Evolutionary conservation across 2,329 filamentous ascomycete genomes (phyloP).

Genomic region (Kalmusia sp.): DNA sequence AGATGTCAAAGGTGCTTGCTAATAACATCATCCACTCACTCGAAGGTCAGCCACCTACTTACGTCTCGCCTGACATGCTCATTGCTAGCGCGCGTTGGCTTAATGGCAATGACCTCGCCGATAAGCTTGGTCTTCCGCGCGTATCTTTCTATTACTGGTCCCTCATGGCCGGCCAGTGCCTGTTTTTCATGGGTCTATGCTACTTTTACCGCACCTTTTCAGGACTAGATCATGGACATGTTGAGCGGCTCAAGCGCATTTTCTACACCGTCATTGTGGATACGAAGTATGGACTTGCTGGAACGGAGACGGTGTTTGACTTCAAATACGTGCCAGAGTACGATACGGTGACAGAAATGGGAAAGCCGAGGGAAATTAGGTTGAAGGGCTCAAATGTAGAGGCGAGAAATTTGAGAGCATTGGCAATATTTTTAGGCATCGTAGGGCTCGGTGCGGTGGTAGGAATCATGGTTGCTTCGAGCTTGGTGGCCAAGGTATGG

Average conservation of each 20-base stretch:
- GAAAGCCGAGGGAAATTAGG: slow-evolving; percentile 50
- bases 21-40: slow-evolving; percentile 78
- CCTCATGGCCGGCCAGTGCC: slow-evolving; percentile 69
- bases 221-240: slow-evolving; percentile 59
- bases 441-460: slow-evolving; percentile 32
- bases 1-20: slow-evolving; percentile 69
- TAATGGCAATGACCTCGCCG: slow-evolving; percentile 69
- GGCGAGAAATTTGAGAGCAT: slow-evolving; percentile 54
- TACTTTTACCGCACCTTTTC: slow-evolving; percentile 60
- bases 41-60: slow-evolving; percentile 70
- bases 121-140: slow-evolving; percentile 64
- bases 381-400: slow-evolving; percentile 50
- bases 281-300: slow-evolving; percentile 67
- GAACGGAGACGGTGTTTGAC: slow-evolving; percentile 68
- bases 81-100: slow-evolving; percentile 73
- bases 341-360: slow-evolving; percentile 57
- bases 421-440: slow-evolving; percentile 50
- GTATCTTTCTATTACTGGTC: slow-evolving; percentile 65
- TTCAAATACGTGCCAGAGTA: slow-evolving; percentile 74
- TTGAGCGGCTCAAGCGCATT: slow-evolving; percentile 57
- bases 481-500: slow-evolving; percentile 23
- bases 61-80: slow-evolving; percentile 71
- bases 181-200: slow-evolving; percentile 66
- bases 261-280: slow-evolving; percentile 69
- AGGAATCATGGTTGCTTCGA: slow-evolving; percentile 32